Evolutionary conservation across 2,329 filamentous ascomycete genomes (phyloP).

Genomic region (Trichophyton verrucosum): DNA sequence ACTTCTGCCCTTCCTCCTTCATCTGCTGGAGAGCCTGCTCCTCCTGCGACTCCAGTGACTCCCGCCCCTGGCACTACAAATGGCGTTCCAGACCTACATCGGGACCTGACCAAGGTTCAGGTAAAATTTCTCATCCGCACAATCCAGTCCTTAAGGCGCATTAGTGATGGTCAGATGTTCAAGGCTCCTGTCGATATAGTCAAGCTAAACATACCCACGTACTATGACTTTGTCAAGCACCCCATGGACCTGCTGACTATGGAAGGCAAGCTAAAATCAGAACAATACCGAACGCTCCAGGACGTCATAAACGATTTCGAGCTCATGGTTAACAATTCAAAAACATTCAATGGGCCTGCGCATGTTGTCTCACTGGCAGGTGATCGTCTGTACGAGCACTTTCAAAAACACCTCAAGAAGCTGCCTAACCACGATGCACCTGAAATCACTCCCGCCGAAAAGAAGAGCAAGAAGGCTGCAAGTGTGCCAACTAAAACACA

Average conservation of each 20-base stretch:
- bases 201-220: constrained; percentile 62
- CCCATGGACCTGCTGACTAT: constrained; percentile 80
- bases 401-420: constrained; percentile 48
- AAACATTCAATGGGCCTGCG: constrained; percentile 66
- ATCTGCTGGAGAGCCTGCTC: constrained; percentile 23
- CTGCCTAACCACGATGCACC: constrained; percentile 45
- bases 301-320: constrained; percentile 63
- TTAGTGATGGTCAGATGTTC: constrained; percentile 66
- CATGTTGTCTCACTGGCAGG: constrained; percentile 63
- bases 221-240: constrained; percentile 57
- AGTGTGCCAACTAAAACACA: constrained; percentile 28
- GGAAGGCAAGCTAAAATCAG: constrained; percentile 63
- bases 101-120: constrained; percentile 31
- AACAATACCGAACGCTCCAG: constrained; percentile 56
- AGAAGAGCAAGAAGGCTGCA: constrained; percentile 40
- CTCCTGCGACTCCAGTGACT: constrained; percentile 27
- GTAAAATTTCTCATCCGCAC: constrained; percentile 31
- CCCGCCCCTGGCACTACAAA: constrained; percentile 19
- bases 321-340: constrained; percentile 66
- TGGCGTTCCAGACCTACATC: constrained; percentile 12
- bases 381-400: constrained; percentile 47
- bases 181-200: constrained; percentile 63
- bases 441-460: constrained; percentile 51
- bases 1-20: constrained; percentile 32
- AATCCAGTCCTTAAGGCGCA: constrained; percentile 58